Evolutionary conservation across 192 early-diverging fungal species (phyloP), one percentile per base, ranked within the genome.

Genomic region (Pilobolus umbonatus): DNA sequence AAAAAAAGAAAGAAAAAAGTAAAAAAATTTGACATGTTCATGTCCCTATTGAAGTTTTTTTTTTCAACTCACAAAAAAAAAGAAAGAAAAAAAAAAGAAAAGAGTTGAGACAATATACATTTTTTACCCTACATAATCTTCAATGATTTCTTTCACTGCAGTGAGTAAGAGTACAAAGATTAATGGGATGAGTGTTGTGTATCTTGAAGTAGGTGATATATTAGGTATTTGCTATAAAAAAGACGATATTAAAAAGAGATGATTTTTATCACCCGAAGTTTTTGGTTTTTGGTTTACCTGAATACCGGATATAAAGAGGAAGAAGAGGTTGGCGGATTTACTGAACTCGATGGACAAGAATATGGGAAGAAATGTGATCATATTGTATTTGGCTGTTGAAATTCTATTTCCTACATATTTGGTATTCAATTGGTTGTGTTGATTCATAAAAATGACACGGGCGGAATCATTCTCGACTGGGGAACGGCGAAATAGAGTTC

Each of bases 321-420:
- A 99, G 68, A 98, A 99, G 66, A 98, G 75, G 75, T 99, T 99
- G 32, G 96, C 96, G 69, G 96, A 95, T 76, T 95, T 94, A 47
- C 88, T 90, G 60, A 99, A 99, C 79, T 99, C 93, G 71, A 96
- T 95, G 55, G 85, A 88, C 34, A 99, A 76, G 64, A 98, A 98
- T 78, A 91, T 95, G 54, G 90, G 89, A 56, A 99, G 57, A 64
- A 99, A 99, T n/a, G 95, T 91, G 21, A 85, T 39, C 22, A 83
- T 43, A 68, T 92, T 95, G 80, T 99, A 99, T 78, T 99, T 99
- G 44, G 90, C 88, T 14, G 96, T 98, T n/a, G 91, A 92, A 58
- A 99, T 88, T 30, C 83, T 68, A 72, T 99, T 99, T 73, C 92
- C 87, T 15, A 93, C 69, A 61, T 80, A 96, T 66, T 90, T 88